Conservation (phyloP, 2,329 filamentous ascomycete species). For the Calonectria pauciramosa region DNA sequence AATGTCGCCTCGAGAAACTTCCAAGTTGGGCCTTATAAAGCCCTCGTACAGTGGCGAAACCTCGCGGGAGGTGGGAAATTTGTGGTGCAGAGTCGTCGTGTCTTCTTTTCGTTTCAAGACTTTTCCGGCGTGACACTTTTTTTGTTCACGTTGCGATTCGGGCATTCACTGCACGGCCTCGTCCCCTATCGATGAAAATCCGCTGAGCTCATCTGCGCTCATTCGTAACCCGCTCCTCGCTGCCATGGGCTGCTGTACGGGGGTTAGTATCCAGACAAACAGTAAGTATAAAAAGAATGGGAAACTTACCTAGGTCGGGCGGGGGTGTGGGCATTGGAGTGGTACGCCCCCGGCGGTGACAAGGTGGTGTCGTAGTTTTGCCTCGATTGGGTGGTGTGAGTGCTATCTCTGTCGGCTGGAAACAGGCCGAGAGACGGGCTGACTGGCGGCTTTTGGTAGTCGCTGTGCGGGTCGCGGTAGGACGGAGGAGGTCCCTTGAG, state of each 20-base stretch:
- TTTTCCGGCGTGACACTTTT: neutral
- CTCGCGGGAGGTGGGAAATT: neutral
- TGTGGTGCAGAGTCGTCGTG: neutral
- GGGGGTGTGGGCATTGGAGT: neutral
- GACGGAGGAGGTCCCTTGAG: slow-evolving; percentile 1
- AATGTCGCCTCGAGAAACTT: neutral
- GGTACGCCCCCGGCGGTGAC: neutral
- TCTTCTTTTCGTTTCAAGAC: neutral
- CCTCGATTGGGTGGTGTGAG: neutral
- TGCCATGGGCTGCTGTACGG: neutral
- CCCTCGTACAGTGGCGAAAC: neutral
- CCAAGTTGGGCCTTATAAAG: neutral
- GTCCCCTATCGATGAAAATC: neutral
- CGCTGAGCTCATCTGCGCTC: neutral
- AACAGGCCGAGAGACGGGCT: slow-evolving; percentile 1
- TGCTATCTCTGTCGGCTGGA: neutral
- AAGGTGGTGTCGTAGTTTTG: neutral
- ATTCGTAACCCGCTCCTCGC: neutral
- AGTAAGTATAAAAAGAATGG: neutral
- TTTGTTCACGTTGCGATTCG: neutral
- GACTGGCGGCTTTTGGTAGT: neutral
- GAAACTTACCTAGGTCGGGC: neutral
- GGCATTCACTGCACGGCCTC: neutral
- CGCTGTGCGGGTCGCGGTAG: neutral
- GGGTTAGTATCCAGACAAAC: neutral